Evolutionary conservation across 1,284 basidiomycete genomes (phyloP).

Genomic region (Trichosporon inkin): DNA sequence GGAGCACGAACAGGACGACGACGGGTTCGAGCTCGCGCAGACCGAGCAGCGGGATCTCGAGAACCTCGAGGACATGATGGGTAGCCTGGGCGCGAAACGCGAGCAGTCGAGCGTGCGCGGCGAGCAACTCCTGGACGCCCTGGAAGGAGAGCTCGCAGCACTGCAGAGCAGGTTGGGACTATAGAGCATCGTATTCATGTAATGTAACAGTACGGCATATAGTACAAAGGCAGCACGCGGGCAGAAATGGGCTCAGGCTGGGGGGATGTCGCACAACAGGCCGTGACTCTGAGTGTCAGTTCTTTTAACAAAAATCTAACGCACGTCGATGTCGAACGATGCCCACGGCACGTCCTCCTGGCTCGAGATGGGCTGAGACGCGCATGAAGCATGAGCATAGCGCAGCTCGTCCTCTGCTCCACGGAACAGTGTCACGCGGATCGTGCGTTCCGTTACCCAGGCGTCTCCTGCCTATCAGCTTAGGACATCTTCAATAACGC

Average conservation of each 20-base stretch:
- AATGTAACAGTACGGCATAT: not conserved
- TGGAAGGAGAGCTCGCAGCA: not conserved
- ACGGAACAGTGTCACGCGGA: slow-evolving; percentile 43
- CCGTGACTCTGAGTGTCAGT: not conserved
- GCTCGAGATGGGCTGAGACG: not conserved
- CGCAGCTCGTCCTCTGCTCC: slow-evolving; percentile 39
- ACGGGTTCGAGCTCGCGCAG: slow-evolving; percentile 62
- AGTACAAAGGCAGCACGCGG: not conserved
- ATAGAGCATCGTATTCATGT: not conserved
- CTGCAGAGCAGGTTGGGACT: not conserved
- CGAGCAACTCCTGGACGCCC: not conserved
- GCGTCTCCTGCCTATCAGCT: slow-evolving; percentile 32
- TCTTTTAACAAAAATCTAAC: slow-evolving; percentile 8
- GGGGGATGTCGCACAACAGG: slow-evolving; percentile 1
- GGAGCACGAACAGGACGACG: slow-evolving; percentile 51
- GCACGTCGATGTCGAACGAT: slow-evolving; percentile 42
- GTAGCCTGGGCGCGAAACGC: slow-evolving; percentile 42
- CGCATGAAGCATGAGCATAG: slow-evolving; percentile 40
- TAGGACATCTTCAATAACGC: too few species aligned
- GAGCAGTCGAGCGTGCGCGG: slow-evolving; percentile 13
- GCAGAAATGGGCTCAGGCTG: not conserved
- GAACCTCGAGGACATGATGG: slow-evolving; percentile 49
- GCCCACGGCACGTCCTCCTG: slow-evolving; percentile 33
- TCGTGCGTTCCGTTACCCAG: slow-evolving; percentile 45
- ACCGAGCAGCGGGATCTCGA: slow-evolving; percentile 54